Percentiles rank a stretch among this genome's conserved stretches.
phyloP scores from a whole-genome alignment of 495 filamentous ascomycete species.

The Corynascus novoguineensis region DNA sequence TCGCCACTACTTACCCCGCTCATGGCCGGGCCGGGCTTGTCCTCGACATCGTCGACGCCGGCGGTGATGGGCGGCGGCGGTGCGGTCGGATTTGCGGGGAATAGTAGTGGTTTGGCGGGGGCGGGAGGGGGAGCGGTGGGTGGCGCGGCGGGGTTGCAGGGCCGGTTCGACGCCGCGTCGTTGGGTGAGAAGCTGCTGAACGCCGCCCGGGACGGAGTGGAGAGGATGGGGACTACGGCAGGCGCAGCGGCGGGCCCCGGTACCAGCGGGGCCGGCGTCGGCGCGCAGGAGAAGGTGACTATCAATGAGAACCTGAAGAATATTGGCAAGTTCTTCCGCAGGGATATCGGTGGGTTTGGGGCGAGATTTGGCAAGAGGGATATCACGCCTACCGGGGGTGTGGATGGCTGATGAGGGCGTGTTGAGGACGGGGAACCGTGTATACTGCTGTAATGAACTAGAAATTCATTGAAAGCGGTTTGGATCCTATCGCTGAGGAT shows the following conservation, averaged over 20 bases:
- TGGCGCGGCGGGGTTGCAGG: constrained; percentile 46
- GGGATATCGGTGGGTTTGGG: constrained; percentile 80
- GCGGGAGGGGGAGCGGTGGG: constrained; percentile 31
- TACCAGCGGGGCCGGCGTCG: constrained; percentile 56
- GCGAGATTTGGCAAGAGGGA: constrained; percentile 59
- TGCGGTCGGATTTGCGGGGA: neutral
- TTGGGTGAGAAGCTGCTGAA: constrained; percentile 71
- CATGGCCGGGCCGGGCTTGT: constrained; percentile 31
- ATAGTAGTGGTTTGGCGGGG: neutral
- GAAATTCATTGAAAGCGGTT: too few relatives aligned
- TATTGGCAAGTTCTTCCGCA: constrained; percentile 91
- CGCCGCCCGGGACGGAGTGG: constrained; percentile 85
- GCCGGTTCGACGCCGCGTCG: constrained; percentile 72
- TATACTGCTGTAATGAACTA: too few relatives aligned
- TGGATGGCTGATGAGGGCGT: neutral
- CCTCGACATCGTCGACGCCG: constrained; percentile 7
- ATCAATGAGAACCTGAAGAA: constrained; percentile 90
- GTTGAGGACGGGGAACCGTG: neutral
- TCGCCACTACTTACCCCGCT: constrained; percentile 59
- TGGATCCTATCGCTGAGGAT: too few relatives aligned
- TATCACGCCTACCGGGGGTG: constrained; percentile 29
- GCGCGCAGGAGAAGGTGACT: constrained; percentile 56
- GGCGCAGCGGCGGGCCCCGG: constrained; percentile 33
- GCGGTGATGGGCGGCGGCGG: constrained; percentile 12
- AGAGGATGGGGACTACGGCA: constrained; percentile 63